Evolutionary conservation across 106 monocot species (phyloP), one percentile per base, ranked within the genome.

Genomic region (Agapanthus africanus): DNA sequence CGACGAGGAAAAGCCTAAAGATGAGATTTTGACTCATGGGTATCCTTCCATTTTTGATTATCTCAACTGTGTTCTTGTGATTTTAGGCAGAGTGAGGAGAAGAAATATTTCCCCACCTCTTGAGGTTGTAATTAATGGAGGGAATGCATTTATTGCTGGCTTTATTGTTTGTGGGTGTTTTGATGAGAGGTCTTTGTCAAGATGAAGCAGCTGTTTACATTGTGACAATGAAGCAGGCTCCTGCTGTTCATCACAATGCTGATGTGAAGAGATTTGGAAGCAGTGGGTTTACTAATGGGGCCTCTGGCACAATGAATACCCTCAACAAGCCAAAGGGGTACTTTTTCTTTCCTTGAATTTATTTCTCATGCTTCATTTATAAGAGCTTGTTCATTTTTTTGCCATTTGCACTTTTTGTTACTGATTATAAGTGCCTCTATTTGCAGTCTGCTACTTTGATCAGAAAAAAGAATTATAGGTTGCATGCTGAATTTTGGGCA

Each of bases 181-280:
- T 65, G 83, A 10, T 54, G 39, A 28, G 59, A 30, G 51, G 64
- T 10, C 25, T 82, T 52, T 83, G 83, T 63, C 77, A 88, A 51
- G 84, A 86, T 59, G 86, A 86, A 59, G 74, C 83, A 4, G 79
- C 81, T 57, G 74, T 97, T 31, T 97, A 89, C 66, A 97, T 97
- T 69, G 84, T 97, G 22, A 97, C 95, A 30, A 71, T 97, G 84
- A 91, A 84, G 73, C 80, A 89, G 65, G 81, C 88, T 31, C 91
- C 95, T 69, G 77, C 71, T 19, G 72, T 77, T 60, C 95, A 97
- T 69, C 66, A 78, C 52, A 50, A 60, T 59, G 71, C 34, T 57
- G 71, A 71, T 35, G 34, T 82, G 67, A 85, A 68, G 81, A 77
- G 76, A 57, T 79, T 77, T 65, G 77, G 78, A 7, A 71, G 40